phyloP scores from a whole-genome alignment of 345 rosid species.

The Heritiera littoralis region DNA sequence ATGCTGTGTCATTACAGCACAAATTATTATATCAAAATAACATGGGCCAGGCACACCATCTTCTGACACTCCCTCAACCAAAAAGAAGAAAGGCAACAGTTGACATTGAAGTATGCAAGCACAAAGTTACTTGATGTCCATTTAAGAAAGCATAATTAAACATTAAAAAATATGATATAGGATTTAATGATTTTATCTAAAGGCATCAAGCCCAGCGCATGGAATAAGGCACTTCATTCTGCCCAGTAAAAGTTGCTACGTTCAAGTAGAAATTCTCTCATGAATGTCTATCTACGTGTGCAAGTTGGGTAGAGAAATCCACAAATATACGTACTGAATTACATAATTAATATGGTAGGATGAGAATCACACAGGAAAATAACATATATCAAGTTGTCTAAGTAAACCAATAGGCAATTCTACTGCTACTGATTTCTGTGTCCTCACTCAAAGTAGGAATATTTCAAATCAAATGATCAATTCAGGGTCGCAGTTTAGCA shows the following conservation, averaged over 20 bases:
- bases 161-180: not conserved
- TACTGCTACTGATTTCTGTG: not conserved
- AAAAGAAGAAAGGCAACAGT: not conserved
- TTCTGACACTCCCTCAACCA: not conserved
- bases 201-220: not conserved
- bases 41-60: not conserved
- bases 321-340: not conserved
- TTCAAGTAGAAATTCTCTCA: not conserved
- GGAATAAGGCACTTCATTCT: not conserved
- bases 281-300: not conserved
- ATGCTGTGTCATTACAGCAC: constrained; percentile 20
- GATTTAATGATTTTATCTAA: not conserved
- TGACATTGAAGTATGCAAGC: not conserved
- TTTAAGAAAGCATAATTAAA: not conserved
- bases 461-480: not conserved
- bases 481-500: not conserved
- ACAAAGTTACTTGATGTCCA: not conserved
- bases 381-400: not conserved
- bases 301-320: not conserved
- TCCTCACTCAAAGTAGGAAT: not conserved
- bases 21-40: not conserved
- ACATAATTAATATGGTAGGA: not conserved
- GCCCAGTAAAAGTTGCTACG: not conserved
- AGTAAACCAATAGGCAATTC: not conserved
- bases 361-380: not conserved